phyloP scores from a whole-genome alignment of 345 rosid genomes.

The Aquilaria yunnanensis region DNA sequence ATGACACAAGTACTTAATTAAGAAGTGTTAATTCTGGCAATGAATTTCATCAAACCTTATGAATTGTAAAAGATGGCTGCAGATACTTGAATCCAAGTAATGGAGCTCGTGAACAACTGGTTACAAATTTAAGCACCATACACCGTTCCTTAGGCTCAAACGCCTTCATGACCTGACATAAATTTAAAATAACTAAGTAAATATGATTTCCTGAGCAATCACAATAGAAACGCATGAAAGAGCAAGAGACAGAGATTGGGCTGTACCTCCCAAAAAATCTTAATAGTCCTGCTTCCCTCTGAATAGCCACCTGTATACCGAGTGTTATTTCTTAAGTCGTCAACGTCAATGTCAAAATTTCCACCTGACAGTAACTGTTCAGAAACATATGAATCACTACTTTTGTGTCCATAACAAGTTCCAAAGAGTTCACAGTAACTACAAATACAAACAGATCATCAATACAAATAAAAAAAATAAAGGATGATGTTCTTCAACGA shows the following conservation, averaged over 20 bases:
- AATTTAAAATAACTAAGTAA: constrained; percentile 5
- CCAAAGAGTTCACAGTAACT: background rate
- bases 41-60: constrained; percentile 50
- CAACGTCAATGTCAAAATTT: constrained; percentile 81
- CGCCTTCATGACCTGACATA: constrained; percentile 70
- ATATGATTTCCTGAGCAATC: background rate
- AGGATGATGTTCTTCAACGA: background rate
- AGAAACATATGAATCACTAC: constrained; percentile 12
- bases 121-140: constrained; percentile 93
- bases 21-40: background rate
- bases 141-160: constrained; percentile 86
- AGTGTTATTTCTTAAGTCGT: constrained; percentile 73
- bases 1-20: background rate
- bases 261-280: constrained; percentile 93
- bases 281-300: constrained; percentile 80
- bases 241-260: constrained; percentile 1
- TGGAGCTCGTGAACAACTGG: constrained; percentile 97
- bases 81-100: constrained; percentile 89
- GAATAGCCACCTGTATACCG: constrained; percentile 89
- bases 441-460: background rate
- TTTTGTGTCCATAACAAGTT: background rate
- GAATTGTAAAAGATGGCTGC: constrained; percentile 91
- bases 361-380: constrained; percentile 95
- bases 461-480: background rate
- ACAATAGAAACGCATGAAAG: constrained; percentile 2